Evolutionary conservation across 2,329 filamentous ascomycete species (phyloP).

Genomic region (Sporothrix phasma): DNA sequence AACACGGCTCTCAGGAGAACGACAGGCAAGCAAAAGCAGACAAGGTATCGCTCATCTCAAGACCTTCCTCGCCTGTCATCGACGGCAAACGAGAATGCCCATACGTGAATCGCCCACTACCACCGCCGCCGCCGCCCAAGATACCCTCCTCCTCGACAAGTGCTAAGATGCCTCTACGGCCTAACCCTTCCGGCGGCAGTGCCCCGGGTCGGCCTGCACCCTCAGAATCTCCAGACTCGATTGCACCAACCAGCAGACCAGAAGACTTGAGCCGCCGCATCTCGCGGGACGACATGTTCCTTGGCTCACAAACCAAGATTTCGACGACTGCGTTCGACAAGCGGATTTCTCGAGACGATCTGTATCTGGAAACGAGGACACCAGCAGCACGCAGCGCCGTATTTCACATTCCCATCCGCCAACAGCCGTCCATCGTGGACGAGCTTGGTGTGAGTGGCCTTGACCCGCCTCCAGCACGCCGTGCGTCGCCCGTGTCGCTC

Average conservation of each 20-base stretch:
- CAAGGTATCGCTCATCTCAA: not conserved
- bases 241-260: not conserved
- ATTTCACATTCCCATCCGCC: slow-evolving; percentile 33
- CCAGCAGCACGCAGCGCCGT: slow-evolving; percentile 22
- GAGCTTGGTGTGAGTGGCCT: slow-evolving; percentile 22
- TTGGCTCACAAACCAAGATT: slow-evolving; percentile 17
- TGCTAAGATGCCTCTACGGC: slow-evolving; percentile 16
- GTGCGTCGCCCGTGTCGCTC: slow-evolving; percentile 35
- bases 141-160: not conserved
- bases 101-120: slow-evolving; percentile 26
- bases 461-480: slow-evolving; percentile 27
- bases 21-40: not conserved
- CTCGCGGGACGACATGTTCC: slow-evolving; percentile 34
- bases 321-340: slow-evolving; percentile 6
- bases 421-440: slow-evolving; percentile 35
- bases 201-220: not conserved
- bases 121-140: slow-evolving; percentile 23
- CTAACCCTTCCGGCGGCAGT: not conserved
- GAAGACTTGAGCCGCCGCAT: slow-evolving; percentile 22
- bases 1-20: not conserved
- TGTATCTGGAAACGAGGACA: slow-evolving; percentile 24
- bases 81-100: slow-evolving; percentile 23
- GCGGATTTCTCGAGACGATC: slow-evolving; percentile 35
- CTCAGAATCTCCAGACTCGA: not conserved
- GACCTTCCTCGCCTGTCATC: slow-evolving; percentile 23